Percentiles rank a stretch among this genome's conserved stretches.
These are phyloP conservation scores for Aspergillus sp. DNA, from an alignment of 2,329 filamentous ascomycete genomes.

Conservation along the genomic window DNA sequence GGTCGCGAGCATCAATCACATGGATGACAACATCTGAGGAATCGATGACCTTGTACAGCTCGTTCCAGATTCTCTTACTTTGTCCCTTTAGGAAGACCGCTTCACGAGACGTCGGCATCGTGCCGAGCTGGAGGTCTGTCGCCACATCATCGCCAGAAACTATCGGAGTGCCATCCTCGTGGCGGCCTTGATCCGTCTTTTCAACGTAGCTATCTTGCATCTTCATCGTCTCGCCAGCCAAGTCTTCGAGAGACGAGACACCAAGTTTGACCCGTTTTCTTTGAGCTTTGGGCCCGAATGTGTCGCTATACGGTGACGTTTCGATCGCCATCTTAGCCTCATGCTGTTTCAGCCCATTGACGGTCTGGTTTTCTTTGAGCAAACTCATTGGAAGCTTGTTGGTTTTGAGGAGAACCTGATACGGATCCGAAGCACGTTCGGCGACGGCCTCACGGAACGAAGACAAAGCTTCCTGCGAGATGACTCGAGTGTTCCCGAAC, in stretches of 20 bases:
- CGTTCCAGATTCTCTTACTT: conserved; percentile 95
- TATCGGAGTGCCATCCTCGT: conserved; percentile 70
- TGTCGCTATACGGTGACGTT: conserved; percentile 78
- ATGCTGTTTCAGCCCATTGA: conserved; percentile 88
- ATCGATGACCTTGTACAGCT: conserved; percentile 92
- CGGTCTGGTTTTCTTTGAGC: conserved; percentile 74
- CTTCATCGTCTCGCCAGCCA: conserved; percentile 76
- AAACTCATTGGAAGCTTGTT: conserved; percentile 97
- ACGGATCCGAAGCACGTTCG: conserved; percentile 85
- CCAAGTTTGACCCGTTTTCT: conserved; percentile 88
- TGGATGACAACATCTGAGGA: conserved; percentile 96
- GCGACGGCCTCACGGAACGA: conserved; percentile 91
- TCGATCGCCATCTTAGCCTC: conserved; percentile 92
- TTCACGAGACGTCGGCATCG: conserved; percentile 64
- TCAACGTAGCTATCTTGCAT: conserved; percentile 81
- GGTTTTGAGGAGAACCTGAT: conserved; percentile 90
- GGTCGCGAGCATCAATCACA: conserved; percentile 85
- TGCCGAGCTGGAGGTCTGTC: conserved; percentile 45
- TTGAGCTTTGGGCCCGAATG: conserved; percentile 91
- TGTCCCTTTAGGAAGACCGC: conserved; percentile 94
- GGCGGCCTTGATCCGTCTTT: conserved; percentile 72
- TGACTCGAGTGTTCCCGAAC: conserved; percentile 92
- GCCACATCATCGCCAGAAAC: conserved; percentile 53
- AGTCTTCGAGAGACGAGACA: conserved; percentile 76
- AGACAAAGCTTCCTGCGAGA: conserved; percentile 82